phyloP scores from a whole-genome alignment of 2,329 filamentous ascomycete species.

The Colletotrichum falcatum region DNA sequence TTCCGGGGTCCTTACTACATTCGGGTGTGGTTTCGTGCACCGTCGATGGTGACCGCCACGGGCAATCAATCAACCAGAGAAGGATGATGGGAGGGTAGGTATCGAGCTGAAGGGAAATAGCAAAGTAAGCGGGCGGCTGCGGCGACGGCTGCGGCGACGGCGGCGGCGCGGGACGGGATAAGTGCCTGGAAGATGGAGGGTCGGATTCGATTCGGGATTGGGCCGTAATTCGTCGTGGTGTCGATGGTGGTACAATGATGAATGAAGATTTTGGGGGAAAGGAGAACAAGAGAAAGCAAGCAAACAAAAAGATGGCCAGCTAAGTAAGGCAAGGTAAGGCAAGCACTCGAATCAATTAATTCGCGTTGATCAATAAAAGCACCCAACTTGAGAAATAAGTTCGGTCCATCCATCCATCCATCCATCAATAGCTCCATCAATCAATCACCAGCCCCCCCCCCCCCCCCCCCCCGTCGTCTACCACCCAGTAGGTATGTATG shows the following conservation, averaged over 20 bases:
- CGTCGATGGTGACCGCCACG: conserved; percentile 25
- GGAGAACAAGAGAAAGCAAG: conserved; percentile 1
- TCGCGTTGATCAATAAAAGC: conserved; percentile 32
- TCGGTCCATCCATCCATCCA: background rate
- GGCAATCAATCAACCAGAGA: conserved; percentile 3
- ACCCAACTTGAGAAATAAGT: conserved; percentile 16
- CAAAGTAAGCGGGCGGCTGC: too few relatives aligned
- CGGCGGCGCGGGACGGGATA: conserved; percentile 5
- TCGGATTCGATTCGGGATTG: background rate
- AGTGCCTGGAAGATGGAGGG: background rate
- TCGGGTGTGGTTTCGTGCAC: conserved; percentile 26
- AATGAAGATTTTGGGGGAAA: background rate
- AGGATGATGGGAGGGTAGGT: background rate
- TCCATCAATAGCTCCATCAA: conserved; percentile 16
- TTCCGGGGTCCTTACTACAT: conserved; percentile 46
- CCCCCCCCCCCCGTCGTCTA: too few relatives aligned
- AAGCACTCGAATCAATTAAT: conserved; percentile 15
- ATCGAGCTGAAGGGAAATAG: background rate
- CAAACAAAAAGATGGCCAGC: background rate
- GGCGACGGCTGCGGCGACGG: background rate
- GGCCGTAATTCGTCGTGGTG: background rate
- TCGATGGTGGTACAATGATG: background rate
- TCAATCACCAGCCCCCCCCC: conserved; percentile 8
- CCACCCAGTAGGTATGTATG: too few relatives aligned
- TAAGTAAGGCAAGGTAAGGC: background rate